phyloP scores from a whole-genome alignment of 768 basidiomycete genomes.

The Tulasnella sp. region DNA sequence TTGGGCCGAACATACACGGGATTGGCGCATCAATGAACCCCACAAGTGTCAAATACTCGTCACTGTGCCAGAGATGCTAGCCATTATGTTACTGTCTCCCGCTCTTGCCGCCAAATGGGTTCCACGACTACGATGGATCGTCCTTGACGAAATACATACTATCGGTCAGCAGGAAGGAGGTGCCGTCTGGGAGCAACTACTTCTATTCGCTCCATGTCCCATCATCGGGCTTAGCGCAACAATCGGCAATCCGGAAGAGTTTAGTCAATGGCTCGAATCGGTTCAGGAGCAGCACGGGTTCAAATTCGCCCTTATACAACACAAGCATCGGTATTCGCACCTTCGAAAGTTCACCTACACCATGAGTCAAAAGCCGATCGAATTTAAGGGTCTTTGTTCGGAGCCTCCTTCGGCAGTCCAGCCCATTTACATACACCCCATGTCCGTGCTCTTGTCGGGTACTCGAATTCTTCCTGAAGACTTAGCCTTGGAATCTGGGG shows the following conservation, averaged over 20 bases:
- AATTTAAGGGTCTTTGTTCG: slow-evolving; percentile 35
- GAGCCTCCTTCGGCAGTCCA: slow-evolving; percentile 37
- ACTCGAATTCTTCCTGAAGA: slow-evolving; percentile 53
- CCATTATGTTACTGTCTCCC: slow-evolving; percentile 66
- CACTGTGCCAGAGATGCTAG: slow-evolving; percentile 67
- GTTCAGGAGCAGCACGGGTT: slow-evolving; percentile 59
- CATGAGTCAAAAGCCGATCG: slow-evolving; percentile 30
- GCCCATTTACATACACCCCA: slow-evolving; percentile 57
- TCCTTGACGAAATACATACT: slow-evolving; percentile 59
- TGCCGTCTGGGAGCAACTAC: slow-evolving; percentile 69
- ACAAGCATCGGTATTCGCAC: slow-evolving; percentile 68
- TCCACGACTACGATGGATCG: slow-evolving; percentile 62
- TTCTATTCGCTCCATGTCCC: slow-evolving; percentile 64
- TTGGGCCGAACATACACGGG: slow-evolving; percentile 65
- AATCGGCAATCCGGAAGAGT: slow-evolving; percentile 58
- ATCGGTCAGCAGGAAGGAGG: slow-evolving; percentile 69
- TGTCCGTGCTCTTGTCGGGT: slow-evolving; percentile 56
- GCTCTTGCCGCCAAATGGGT: slow-evolving; percentile 58
- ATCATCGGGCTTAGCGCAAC: slow-evolving; percentile 73
- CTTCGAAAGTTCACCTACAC: slow-evolving; percentile 62
- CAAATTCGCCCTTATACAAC: slow-evolving; percentile 55
- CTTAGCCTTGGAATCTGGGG: slow-evolving; percentile 57
- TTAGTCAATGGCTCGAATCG: slow-evolving; percentile 60
- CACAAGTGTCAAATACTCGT: slow-evolving; percentile 68
- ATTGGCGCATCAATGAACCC: slow-evolving; percentile 58